Base-by-base conservation (phyloP, 2,329 filamentous ascomycete genomes). In the Biscogniauxia mediterranea region DNA sequence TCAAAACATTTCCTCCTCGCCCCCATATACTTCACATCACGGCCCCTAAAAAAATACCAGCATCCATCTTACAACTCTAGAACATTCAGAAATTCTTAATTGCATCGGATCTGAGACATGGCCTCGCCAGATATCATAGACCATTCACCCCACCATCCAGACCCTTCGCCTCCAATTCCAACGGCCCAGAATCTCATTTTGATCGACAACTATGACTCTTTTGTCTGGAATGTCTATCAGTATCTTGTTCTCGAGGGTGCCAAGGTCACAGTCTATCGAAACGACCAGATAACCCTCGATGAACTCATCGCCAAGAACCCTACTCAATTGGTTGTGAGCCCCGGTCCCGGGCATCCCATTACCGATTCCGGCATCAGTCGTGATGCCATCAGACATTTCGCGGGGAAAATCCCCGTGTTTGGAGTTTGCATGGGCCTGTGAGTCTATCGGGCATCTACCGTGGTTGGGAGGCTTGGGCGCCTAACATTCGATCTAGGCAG, bases 201-300 rank as follows among this genome's bases (percentile, higher is more conserved):
- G 66, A 97, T 99, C 71, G 95, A 99, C 82, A 99, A 99, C 79
- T 99, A 98, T 78, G 95, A 99, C 78, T 98, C 95, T 3, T 99
- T 99, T 77, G 97, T 94, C 61, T 99, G 93, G 92, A 99, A 99
- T 74, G 92, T 99, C 61, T 99, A 98, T 77, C 96, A 99, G 77
- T 99, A 99, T 73, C 87, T 99, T 1, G 90, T 94, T 6, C 87
- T 99, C n/a, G 95, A 98, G 76, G 95, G 95, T 32, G 95, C 96
- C 26, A 90, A 82, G 0, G 95, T 97, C 56, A 91, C 89, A 3
- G 95, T 99, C 20, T 91, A 88, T 78, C 87, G 95, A 70, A 99
- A 99, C 74, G 94, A 99, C 77, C 88, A 97, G 76, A 88, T 98
- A 68, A 89, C 89, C 0, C 77, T 99, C 5, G 88, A 96, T 11